Evolutionary conservation across 140 eudicot species (phyloP).

Genomic region (Ambrosia hybrid): DNA sequence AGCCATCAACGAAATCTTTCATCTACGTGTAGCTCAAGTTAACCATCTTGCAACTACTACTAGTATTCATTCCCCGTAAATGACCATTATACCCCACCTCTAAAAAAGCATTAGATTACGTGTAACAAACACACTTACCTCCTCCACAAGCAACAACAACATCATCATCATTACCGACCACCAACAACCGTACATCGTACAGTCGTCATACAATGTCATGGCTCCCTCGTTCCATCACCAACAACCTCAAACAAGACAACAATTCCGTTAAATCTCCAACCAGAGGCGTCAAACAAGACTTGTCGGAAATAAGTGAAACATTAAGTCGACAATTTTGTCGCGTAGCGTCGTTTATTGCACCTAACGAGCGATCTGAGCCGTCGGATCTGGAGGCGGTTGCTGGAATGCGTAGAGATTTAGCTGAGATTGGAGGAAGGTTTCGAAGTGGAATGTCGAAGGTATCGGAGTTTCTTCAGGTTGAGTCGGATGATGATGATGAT

Average conservation of each 20-base stretch:
- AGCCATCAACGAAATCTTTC: too few species aligned
- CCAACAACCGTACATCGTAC: constrained; percentile 3
- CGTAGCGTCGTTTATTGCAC: constrained; percentile 79
- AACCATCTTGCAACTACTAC: too few species aligned
- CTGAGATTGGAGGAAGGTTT: constrained; percentile 88
- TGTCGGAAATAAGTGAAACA: constrained; percentile 79
- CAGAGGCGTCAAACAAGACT: constrained; percentile 77
- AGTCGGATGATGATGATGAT: constrained; percentile 47
- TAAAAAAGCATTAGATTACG: constrained; percentile 1
- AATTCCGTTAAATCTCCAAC: constrained; percentile 40
- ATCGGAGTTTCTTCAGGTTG: constrained; percentile 64
- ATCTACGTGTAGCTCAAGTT: too few species aligned
- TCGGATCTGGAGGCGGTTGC: constrained; percentile 31
- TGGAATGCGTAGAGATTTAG: constrained; percentile 68
- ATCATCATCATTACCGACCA: constrained; percentile 1
- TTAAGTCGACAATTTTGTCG: constrained; percentile 79
- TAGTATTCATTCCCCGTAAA: too few species aligned
- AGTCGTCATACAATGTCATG: constrained; percentile 60
- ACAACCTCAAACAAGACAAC: constrained; percentile 54
- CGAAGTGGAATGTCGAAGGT: constrained; percentile 71
- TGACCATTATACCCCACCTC: neutral
- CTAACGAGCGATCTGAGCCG: constrained; percentile 34
- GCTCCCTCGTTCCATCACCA: constrained; percentile 66
- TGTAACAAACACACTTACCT: constrained; percentile 7
- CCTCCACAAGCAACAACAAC: constrained; percentile 19